Evolutionary conservation across 2,329 filamentous ascomycete genomes (phyloP), one percentile per base, ranked within the genome.

Genomic region (Fusarium goolgardi): DNA sequence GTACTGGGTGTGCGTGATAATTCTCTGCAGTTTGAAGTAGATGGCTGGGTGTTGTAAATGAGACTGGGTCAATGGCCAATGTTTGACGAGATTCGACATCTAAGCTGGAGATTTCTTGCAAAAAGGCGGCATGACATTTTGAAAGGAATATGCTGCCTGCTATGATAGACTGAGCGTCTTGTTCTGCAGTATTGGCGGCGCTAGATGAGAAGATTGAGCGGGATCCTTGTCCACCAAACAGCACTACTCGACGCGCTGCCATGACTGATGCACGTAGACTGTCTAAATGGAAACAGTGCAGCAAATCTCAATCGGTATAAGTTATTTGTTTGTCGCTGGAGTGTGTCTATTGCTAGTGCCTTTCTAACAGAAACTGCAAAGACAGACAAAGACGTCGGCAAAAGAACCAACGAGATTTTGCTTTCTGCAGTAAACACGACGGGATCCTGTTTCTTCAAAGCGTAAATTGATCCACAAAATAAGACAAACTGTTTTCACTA

Each of bases 221-320:
- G 13, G 52, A 46, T 23, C 52, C 52, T 18, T 55, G 41, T 6
- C 52, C 41, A 6, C 52, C 41, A 31, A 55, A 55, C 7, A 55
- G 32, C 6, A 55, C 41, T 8, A 55, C 10, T 15, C 52, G 52
- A 39, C 23, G 32, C 2, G 29, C 13, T 20, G 41, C 13, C 52
- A 55, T 46, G n/a, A 10, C 10, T 9, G 12, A 25, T 4, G 32
- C 27, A 20, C 4, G 32, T 35, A 21, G 15, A 9, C 6, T 9
- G 31, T 8, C 12, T 7, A 3, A 15, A 12, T 16, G 16, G n/a
- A 21, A 16, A 15, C 15, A 34, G 31, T 16, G 6, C 6, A n/a
- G 34, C 34, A 37, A 34, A 34, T 34, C 15, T 10, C 18, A 37
- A 18, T 11, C 5, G 10, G 12, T 32, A 35, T 53, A 43, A 18